Percentiles rank a stretch among this genome's conserved stretches.
Evolutionary conservation across 2,329 filamentous ascomycete genomes (phyloP).

Genomic region (Fusarium equiseti): DNA sequence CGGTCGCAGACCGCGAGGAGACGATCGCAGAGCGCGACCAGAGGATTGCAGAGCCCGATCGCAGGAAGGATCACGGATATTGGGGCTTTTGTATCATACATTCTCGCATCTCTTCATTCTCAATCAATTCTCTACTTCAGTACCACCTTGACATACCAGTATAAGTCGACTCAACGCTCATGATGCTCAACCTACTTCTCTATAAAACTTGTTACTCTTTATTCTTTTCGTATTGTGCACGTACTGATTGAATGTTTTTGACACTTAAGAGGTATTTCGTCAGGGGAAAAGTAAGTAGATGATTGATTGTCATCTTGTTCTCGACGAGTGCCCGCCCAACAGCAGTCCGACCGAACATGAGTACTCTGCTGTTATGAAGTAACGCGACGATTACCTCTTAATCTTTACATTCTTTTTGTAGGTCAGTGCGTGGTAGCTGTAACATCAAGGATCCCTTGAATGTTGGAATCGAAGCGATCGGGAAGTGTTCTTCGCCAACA

Average conservation of each 20-base stretch:
- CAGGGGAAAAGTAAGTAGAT: neutral
- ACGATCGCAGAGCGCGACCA: neutral
- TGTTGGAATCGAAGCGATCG: no score
- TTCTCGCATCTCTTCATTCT: neutral
- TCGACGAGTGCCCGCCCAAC: neutral
- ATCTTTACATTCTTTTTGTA: no score
- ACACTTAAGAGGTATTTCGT: fast-evolving
- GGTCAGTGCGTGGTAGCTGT: fast-evolving
- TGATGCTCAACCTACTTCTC: neutral
- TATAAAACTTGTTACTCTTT: neutral
- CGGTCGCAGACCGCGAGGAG: neutral
- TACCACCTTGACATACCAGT: neutral
- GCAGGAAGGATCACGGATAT: neutral
- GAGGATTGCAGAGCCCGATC: neutral
- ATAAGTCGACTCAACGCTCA: neutral
- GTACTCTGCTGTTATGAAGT: neutral
- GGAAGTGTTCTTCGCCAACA: no score
- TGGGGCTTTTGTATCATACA: neutral
- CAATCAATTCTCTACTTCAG: neutral
- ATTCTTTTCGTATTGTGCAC: fast-evolving
- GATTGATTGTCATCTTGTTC: neutral
- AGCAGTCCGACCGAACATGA: neutral
- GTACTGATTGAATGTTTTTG: neutral
- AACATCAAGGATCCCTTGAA: no score
- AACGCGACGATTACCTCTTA: fast-evolving